Conservation (phyloP, 768 basidiomycete genomes). For the Mycena alexandri region DNA sequence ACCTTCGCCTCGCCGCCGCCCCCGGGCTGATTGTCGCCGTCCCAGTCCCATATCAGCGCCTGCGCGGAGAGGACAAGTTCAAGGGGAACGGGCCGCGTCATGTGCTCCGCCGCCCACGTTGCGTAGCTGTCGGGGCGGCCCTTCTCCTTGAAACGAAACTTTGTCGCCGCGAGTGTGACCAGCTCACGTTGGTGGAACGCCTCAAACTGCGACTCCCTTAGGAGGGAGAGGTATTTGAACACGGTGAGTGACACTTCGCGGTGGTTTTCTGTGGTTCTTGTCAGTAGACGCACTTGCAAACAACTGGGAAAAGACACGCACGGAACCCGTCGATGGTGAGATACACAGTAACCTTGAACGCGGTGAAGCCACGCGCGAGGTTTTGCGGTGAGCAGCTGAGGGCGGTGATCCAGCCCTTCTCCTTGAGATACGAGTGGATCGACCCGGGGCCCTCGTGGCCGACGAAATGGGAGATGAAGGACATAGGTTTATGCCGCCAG, state of each 20-base stretch:
- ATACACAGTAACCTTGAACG: conserved; percentile 87
- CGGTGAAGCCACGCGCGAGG: conserved; percentile 86
- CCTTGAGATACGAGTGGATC: conserved; percentile 89
- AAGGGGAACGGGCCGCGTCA: conserved; percentile 86
- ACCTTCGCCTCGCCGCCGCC: conserved; percentile 62
- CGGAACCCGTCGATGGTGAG: conserved; percentile 90
- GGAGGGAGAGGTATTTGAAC: conserved; percentile 84
- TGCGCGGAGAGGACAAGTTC: conserved; percentile 81
- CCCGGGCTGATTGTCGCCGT: conserved; percentile 57
- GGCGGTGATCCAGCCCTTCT: conserved; percentile 86
- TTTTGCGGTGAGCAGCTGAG: conserved; percentile 78
- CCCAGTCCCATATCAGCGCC: conserved; percentile 81
- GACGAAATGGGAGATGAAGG: conserved; percentile 83
- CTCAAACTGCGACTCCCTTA: conserved; percentile 71
- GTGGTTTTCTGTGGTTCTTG: conserved; percentile 71
- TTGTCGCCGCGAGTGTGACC: conserved; percentile 74
- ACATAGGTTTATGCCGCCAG: conserved; percentile 84
- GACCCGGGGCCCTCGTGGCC: conserved; percentile 97
- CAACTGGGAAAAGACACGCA: conserved; percentile 54
- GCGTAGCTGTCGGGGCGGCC: conserved; percentile 84
- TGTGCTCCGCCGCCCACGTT: conserved; percentile 76
- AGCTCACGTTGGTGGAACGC: conserved; percentile 84
- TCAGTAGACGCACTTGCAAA: conserved; percentile 13
- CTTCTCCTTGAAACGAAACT: conserved; percentile 92
- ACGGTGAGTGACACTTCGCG: conserved; percentile 74